Conservation (phyloP, 192 early-diverging fungal species). For the Coemansia interrupta region DNA sequence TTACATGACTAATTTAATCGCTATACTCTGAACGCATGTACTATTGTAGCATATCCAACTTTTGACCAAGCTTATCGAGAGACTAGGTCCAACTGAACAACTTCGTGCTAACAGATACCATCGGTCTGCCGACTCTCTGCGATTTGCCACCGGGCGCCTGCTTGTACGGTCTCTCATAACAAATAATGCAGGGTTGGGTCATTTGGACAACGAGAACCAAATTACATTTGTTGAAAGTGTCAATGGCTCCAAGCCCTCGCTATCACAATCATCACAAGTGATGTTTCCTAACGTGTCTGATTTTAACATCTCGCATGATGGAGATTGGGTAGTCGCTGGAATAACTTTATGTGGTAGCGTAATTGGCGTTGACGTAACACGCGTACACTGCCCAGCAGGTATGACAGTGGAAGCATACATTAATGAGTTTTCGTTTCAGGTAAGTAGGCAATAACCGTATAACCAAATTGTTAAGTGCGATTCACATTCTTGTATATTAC, state of each 20-base stretch:
- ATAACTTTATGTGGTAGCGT: constrained; percentile 2
- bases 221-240: constrained; percentile 7
- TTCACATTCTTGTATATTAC: no score
- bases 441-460: not conserved
- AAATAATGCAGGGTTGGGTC: not conserved
- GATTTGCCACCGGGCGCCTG: constrained; percentile 23
- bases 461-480: no score
- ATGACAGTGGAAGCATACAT: constrained; percentile 24
- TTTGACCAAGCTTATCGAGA: not conserved
- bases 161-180: constrained; percentile 15
- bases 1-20: no score
- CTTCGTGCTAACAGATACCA: not conserved
- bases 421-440: constrained; percentile 24
- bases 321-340: constrained; percentile 32
- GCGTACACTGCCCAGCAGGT: constrained; percentile 9
- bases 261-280: not conserved
- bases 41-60: not conserved
- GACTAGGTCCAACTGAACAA: not conserved
- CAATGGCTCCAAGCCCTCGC: constrained; percentile 24
- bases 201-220: not conserved
- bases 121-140: constrained; percentile 19
- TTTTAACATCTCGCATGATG: constrained; percentile 51
- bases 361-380: constrained; percentile 39
- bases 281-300: constrained; percentile 9
- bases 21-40: no score